A percentile compares a stretch with the other conserved stretches of the same genome.
Conservation (phyloP, 2,329 filamentous ascomycete species). For the Lizonia empirigonia region DNA sequence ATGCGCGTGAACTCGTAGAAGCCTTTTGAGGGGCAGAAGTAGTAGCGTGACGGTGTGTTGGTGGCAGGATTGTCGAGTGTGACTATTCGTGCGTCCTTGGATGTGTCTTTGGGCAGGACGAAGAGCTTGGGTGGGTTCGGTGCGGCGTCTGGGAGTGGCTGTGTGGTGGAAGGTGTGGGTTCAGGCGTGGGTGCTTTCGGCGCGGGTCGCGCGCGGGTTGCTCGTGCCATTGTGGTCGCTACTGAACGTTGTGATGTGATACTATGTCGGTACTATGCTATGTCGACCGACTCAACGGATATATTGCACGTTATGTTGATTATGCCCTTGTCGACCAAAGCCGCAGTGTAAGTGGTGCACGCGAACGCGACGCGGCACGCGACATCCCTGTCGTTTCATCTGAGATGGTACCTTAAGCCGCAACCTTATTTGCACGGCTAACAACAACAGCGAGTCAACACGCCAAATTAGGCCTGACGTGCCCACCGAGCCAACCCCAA, state of each 20-base stretch:
- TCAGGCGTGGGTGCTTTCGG: constrained; percentile 31
- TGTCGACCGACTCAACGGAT: too few species aligned
- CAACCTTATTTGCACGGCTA: constrained; percentile 34
- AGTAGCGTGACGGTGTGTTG: constrained; percentile 57
- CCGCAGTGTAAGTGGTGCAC: constrained; percentile 8
- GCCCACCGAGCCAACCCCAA: constrained; percentile 10
- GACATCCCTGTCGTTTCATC: constrained; percentile 41
- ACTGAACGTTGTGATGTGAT: neutral
- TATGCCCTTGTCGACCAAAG: neutral
- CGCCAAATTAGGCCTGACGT: constrained; percentile 10
- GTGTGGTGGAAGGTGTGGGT: constrained; percentile 24
- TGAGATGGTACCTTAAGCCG: constrained; percentile 21
- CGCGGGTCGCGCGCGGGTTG: constrained; percentile 44
- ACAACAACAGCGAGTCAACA: constrained; percentile 25
- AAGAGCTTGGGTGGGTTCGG: constrained; percentile 59
- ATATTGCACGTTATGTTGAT: too few species aligned
- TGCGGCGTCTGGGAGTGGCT: constrained; percentile 45
- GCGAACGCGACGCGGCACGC: constrained; percentile 29
- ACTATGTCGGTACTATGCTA: neutral
- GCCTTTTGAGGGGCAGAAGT: constrained; percentile 63
- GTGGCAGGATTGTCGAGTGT: constrained; percentile 62
- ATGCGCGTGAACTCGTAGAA: constrained; percentile 67
- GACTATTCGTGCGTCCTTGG: constrained; percentile 60
- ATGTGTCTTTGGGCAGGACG: constrained; percentile 61
- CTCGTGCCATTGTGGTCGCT: constrained; percentile 37